These are phyloP conservation scores for Acmispon strigosus DNA, from an alignment of 306 rosid species.

Conservation along the genomic window DNA sequence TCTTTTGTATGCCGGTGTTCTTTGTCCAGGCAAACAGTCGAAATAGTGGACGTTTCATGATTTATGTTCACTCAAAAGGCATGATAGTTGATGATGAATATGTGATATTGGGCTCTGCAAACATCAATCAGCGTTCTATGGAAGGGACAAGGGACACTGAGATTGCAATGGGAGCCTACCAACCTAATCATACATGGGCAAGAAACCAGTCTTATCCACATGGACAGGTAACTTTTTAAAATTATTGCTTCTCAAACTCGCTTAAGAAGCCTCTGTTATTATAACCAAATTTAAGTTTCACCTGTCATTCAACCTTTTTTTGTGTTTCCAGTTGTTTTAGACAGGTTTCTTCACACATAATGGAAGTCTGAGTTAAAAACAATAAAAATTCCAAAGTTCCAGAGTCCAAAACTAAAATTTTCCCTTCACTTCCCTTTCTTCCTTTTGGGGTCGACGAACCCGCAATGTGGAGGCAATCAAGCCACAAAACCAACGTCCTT, in stretches of 20 bases:
- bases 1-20: slow-evolving; percentile 22
- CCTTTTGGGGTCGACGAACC: neutral
- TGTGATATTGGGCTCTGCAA: slow-evolving; percentile 89
- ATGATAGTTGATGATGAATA: slow-evolving; percentile 96
- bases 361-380: neutral
- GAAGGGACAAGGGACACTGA: slow-evolving; percentile 99
- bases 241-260: slow-evolving; percentile 8
- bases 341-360: neutral
- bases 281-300: neutral
- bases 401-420: neutral
- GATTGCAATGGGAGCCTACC: slow-evolving; percentile 97
- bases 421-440: neutral
- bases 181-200: slow-evolving; percentile 84
- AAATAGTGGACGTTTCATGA: slow-evolving; percentile 83
- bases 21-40: slow-evolving; percentile 57
- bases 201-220: slow-evolving; percentile 47
- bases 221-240: slow-evolving; percentile 57
- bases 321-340: neutral
- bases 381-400: too few species aligned
- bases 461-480: neutral
- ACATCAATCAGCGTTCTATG: slow-evolving; percentile 98
- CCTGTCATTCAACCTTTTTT: neutral
- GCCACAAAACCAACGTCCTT: neutral
- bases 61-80: slow-evolving; percentile 97
- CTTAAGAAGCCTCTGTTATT: neutral